Conservation (phyloP, 2,329 filamentous ascomycete species). For the Fusarium tuaranense region DNA sequence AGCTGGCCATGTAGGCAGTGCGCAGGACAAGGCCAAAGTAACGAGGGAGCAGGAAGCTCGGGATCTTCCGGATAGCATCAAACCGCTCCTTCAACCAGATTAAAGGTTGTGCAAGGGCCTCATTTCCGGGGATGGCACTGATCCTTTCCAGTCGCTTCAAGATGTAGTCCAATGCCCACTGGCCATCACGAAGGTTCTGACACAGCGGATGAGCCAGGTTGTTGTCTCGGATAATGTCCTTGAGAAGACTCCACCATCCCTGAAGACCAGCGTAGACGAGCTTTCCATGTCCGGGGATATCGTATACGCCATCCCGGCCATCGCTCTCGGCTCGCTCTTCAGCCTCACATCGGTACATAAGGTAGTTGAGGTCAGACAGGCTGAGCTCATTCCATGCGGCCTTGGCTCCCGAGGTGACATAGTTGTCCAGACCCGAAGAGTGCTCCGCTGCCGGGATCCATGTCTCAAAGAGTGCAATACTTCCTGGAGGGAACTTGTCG, state of each 20-base stretch:
- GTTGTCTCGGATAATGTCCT: slow-evolving; percentile 87
- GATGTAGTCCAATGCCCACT: slow-evolving; percentile 94
- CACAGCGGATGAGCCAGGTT: slow-evolving; percentile 93
- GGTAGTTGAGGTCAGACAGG: slow-evolving; percentile 88
- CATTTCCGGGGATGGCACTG: slow-evolving; percentile 71
- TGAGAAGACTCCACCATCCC: slow-evolving; percentile 96
- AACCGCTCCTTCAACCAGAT: slow-evolving; percentile 87
- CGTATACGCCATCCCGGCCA: slow-evolving; percentile 88
- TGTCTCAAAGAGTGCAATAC: slow-evolving; percentile 94
- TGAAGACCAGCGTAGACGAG: slow-evolving; percentile 97
- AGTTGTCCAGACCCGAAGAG: slow-evolving; percentile 84
- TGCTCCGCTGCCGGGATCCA: slow-evolving; percentile 93
- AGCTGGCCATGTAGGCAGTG: slow-evolving; percentile 87
- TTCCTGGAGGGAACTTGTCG: slow-evolving; percentile 89
- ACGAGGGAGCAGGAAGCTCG: slow-evolving; percentile 88
- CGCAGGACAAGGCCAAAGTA: slow-evolving; percentile 93
- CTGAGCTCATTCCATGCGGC: slow-evolving; percentile 81
- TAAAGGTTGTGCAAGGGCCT: slow-evolving; percentile 73
- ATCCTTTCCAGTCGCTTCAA: slow-evolving; percentile 81
- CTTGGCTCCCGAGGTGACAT: slow-evolving; percentile 84
- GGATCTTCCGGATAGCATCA: slow-evolving; percentile 84
- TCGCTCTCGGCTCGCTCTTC: slow-evolving; percentile 85
- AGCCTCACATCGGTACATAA: slow-evolving; percentile 90
- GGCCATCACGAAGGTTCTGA: slow-evolving; percentile 89
- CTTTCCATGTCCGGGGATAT: slow-evolving; percentile 84